Conservation (phyloP, 2,329 filamentous ascomycete genomes). For the Talaromyces albobiverticillius region DNA sequence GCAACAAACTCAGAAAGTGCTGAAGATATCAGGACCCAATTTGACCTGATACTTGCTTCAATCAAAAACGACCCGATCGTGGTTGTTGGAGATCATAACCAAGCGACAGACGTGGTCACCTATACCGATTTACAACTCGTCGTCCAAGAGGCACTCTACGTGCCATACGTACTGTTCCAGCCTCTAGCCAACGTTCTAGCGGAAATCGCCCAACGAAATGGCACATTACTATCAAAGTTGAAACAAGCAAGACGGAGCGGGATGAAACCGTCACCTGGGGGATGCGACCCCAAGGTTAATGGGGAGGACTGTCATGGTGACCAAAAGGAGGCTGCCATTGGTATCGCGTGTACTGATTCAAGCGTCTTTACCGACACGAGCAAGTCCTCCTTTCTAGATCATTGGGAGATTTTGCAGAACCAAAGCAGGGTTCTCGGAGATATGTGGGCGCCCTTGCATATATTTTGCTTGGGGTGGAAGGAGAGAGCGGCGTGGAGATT, state of each 20-base stretch:
- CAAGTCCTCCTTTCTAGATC: slow-evolving; percentile 3
- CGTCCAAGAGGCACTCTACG: slow-evolving; percentile 10
- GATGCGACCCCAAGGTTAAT: background rate
- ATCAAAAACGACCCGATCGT: slow-evolving; percentile 8
- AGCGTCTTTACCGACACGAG: background rate
- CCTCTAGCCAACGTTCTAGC: slow-evolving; percentile 1
- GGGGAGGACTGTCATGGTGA: background rate
- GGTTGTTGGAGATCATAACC: slow-evolving; percentile 8
- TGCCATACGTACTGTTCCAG: background rate
- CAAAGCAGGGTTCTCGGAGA: slow-evolving; percentile 13
- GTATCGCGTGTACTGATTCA: slow-evolving; percentile 6
- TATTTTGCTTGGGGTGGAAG: slow-evolving; percentile 9
- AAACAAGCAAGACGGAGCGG: background rate
- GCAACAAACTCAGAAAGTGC: slow-evolving; percentile 1
- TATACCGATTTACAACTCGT: slow-evolving; percentile 6
- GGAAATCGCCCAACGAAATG: slow-evolving; percentile 1
- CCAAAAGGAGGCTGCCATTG: background rate
- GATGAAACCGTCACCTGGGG: background rate
- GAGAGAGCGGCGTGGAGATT: slow-evolving; percentile 8
- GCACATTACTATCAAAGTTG: background rate
- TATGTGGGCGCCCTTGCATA: background rate
- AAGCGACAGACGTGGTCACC: slow-evolving; percentile 9
- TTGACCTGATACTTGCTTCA: slow-evolving; percentile 13
- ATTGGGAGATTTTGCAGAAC: background rate
- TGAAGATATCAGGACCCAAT: slow-evolving; percentile 8